Conservation (phyloP, 1,139 yeast genomes). For the Sugiyamaella paludigena region DNA sequence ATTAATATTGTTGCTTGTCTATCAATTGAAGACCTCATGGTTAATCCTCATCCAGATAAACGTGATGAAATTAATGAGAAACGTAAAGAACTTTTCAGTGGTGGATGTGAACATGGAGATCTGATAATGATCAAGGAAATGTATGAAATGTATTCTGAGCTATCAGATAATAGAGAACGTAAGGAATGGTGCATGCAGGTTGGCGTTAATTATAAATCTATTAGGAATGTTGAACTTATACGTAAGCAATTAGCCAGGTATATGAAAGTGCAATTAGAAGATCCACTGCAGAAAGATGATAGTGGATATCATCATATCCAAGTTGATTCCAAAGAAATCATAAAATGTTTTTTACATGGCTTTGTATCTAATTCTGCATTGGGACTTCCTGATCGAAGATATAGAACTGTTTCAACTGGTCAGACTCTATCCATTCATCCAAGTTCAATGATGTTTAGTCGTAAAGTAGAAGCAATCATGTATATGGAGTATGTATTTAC, state of each 20-base stretch:
- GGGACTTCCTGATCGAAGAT: conserved; percentile 93
- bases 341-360: conserved; percentile 75
- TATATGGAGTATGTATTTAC: conserved; percentile 94
- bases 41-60: conserved; percentile 75
- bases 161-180: conserved; percentile 46
- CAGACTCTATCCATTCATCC: conserved; percentile 83
- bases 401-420: conserved; percentile 68
- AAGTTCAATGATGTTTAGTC: conserved; percentile 82
- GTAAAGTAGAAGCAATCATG: conserved; percentile 81
- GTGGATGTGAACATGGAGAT: conserved; percentile 77
- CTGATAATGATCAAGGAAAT: conserved; percentile 78
- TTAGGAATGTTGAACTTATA: conserved; percentile 72
- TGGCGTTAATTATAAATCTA: conserved; percentile 73
- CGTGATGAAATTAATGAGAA: conserved; percentile 73
- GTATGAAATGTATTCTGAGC: conserved; percentile 55
- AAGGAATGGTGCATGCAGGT: conserved; percentile 82
- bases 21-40: conserved; percentile 82
- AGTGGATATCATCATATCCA: conserved; percentile 17
- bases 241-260: conserved; percentile 74
- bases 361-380: conserved; percentile 84
- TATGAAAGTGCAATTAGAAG: conserved; percentile 42
- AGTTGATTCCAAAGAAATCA: conserved; percentile 56
- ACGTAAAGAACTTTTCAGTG: conserved; percentile 52
- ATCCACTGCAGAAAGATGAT: conserved; percentile 15
- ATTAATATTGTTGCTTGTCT: conserved; percentile 89